phyloP scores from a whole-genome alignment of 176 grass and related monocot genomes.

The Alopecurus myosuroides region DNA sequence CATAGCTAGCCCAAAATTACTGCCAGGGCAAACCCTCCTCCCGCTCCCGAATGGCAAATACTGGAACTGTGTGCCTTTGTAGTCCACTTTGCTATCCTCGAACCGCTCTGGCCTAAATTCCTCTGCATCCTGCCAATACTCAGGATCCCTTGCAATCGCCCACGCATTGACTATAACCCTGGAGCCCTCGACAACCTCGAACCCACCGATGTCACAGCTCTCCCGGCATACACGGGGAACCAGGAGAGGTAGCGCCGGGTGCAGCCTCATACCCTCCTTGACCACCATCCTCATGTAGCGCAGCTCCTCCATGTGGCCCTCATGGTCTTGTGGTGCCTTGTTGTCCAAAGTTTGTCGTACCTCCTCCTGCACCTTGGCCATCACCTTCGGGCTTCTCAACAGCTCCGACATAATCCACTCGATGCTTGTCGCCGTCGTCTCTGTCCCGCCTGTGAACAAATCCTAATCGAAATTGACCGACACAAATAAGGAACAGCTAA shows the following conservation, averaged over 20 bases:
- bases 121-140: background rate
- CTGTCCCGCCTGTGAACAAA: background rate
- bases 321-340: background rate
- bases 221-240: constrained; percentile 13
- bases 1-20: background rate
- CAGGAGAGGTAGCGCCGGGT: constrained; percentile 6
- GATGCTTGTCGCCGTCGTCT: background rate
- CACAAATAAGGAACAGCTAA: background rate
- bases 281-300: constrained; percentile 7
- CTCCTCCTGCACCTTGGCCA: constrained; percentile 21
- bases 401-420: constrained; percentile 33
- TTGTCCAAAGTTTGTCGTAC: background rate
- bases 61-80: background rate
- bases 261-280: constrained; percentile 38
- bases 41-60: constrained; percentile 28
- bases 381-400: background rate
- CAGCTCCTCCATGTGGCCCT: background rate
- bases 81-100: background rate
- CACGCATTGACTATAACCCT: constrained; percentile 10
- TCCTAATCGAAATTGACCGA: constrained; percentile 11
- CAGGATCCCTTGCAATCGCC: no score
- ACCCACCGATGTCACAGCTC: background rate
- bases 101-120: constrained; percentile 29
- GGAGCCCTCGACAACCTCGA: background rate
- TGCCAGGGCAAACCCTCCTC: constrained; percentile 30